These are phyloP conservation scores for Saccharomyces hybrid DNA, from an alignment of 1,139 yeast species.

Conservation along the genomic window DNA sequence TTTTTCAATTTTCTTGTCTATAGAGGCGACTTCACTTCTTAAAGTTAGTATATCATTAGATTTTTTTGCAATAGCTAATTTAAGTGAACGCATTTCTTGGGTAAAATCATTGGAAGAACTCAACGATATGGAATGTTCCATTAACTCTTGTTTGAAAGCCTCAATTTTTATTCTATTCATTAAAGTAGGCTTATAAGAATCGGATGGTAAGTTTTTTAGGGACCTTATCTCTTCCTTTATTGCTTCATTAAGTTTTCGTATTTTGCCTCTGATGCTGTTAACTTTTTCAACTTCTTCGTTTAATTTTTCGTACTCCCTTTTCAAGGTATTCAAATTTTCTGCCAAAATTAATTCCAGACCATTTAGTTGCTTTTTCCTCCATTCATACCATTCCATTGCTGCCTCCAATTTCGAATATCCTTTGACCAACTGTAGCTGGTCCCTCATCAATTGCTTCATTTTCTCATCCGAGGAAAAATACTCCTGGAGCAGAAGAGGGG, in stretches of 20 bases:
- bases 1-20: background rate
- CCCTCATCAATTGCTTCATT: slow-evolving; percentile 13
- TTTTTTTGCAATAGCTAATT: background rate
- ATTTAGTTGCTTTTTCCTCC: slow-evolving; percentile 29
- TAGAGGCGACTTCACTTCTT: background rate
- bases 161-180: slow-evolving; percentile 27
- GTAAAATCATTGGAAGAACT: background rate
- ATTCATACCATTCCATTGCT: slow-evolving; percentile 28
- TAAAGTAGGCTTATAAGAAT: slow-evolving; percentile 31
- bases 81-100: background rate
- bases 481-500: slow-evolving; percentile 21
- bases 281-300: slow-evolving; percentile 32
- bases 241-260: slow-evolving; percentile 41
- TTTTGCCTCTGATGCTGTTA: slow-evolving; percentile 36
- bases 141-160: slow-evolving; percentile 24
- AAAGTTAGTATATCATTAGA: slow-evolving; percentile 3
- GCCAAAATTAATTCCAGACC: slow-evolving; percentile 29
- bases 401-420: slow-evolving; percentile 25
- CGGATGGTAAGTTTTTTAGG: slow-evolving; percentile 48
- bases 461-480: slow-evolving; percentile 16
- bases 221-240: slow-evolving; percentile 40
- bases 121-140: slow-evolving; percentile 3
- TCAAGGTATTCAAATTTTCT: slow-evolving; percentile 44
- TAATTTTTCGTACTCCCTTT: slow-evolving; percentile 37
- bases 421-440: slow-evolving; percentile 20